These are phyloP conservation scores for Trichoderma cornu-damae DNA, from an alignment of 2,329 filamentous ascomycete species.

Conservation along the genomic window DNA sequence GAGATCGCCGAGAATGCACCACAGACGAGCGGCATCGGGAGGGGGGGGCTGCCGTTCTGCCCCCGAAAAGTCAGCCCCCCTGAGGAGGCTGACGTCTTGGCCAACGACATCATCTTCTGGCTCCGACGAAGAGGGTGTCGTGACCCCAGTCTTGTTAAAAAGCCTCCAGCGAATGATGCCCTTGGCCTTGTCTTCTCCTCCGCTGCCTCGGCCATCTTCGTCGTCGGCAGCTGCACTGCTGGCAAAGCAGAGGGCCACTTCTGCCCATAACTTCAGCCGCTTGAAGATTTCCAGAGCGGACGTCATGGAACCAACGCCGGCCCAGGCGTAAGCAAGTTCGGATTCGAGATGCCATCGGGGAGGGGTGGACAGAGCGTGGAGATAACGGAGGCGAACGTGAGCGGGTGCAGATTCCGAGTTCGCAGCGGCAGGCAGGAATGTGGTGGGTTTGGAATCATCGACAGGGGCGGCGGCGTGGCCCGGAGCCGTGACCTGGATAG, in stretches of 20 bases:
- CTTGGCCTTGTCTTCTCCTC: slow-evolving; percentile 73
- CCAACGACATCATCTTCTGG: slow-evolving; percentile 47
- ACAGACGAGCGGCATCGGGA: slow-evolving; percentile 77
- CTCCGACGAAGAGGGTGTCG: slow-evolving; percentile 29
- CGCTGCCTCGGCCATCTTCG: slow-evolving; percentile 47
- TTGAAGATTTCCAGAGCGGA: slow-evolving; percentile 96
- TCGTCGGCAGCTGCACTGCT: slow-evolving; percentile 54
- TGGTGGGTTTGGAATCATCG: slow-evolving; percentile 50
- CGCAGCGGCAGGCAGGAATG: slow-evolving; percentile 76
- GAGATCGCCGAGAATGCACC: slow-evolving; percentile 90
- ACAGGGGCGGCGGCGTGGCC: slow-evolving; percentile 28
- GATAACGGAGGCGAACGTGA: slow-evolving; percentile 70
- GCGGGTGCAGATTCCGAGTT: slow-evolving; percentile 72
- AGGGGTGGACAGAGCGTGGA: slow-evolving; percentile 77
- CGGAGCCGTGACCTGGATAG: slow-evolving; percentile 42
- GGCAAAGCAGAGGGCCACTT: slow-evolving; percentile 86
- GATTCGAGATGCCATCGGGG: slow-evolving; percentile 92
- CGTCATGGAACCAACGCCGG: slow-evolving; percentile 75
- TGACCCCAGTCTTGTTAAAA: slow-evolving; percentile 56
- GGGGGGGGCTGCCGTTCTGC: slow-evolving; percentile 64
- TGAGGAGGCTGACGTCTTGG: slow-evolving; percentile 53
- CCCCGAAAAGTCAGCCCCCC: slow-evolving; percentile 50
- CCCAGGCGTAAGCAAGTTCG: slow-evolving; percentile 90
- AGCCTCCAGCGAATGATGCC: slow-evolving; percentile 72
- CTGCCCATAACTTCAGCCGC: slow-evolving; percentile 86